Percentiles rank a stretch among this genome's conserved stretches.
Evolutionary conservation across 2,329 filamentous ascomycete species (phyloP).

Genomic region (Neocucurbitaria cava): DNA sequence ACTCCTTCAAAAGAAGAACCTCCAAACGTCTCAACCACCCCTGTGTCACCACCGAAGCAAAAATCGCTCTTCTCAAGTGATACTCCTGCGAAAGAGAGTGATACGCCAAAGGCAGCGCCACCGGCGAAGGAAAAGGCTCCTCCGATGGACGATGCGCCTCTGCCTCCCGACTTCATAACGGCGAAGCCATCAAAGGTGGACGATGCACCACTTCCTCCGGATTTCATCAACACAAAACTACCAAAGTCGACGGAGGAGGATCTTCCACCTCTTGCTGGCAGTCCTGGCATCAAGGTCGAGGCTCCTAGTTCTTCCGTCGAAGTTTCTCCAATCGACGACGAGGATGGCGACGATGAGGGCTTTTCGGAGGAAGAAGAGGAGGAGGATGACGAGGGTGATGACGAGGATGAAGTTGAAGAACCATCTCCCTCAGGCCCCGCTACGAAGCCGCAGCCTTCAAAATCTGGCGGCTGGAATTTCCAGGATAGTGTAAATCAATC

Average conservation of each 20-base stretch:
- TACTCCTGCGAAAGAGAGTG: constrained; percentile 22
- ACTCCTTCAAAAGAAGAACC: constrained; percentile 51
- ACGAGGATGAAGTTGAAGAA: constrained; percentile 55
- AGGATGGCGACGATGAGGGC: constrained; percentile 45
- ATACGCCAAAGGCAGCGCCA: constrained; percentile 41
- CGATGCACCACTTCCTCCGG: constrained; percentile 47
- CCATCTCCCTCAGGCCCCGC: constrained; percentile 28
- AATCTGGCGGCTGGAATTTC: constrained; percentile 18
- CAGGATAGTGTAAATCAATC: constrained; percentile 32
- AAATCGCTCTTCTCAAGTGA: constrained; percentile 29
- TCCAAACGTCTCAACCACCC: constrained; percentile 48
- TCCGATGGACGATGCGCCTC: constrained; percentile 44
- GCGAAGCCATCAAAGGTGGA: constrained; percentile 34
- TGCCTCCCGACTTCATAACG: constrained; percentile 47
- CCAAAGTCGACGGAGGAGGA: constrained; percentile 47
- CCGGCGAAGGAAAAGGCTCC: constrained; percentile 35
- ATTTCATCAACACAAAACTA: constrained; percentile 38
- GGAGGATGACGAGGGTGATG: constrained; percentile 46
- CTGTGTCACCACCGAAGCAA: constrained; percentile 38
- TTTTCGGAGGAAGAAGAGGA: constrained; percentile 50
- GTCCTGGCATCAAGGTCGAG: constrained; percentile 54
- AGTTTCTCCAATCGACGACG: constrained; percentile 40
- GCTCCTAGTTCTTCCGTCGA: constrained; percentile 44
- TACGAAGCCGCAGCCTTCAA: constrained; percentile 22
- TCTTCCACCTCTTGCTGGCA: constrained; percentile 55